A percentile compares a stretch with the other conserved stretches of the same genome.
Conservation (phyloP, 2,329 filamentous ascomycete genomes). For the Tolypocladium nubicola region DNA sequence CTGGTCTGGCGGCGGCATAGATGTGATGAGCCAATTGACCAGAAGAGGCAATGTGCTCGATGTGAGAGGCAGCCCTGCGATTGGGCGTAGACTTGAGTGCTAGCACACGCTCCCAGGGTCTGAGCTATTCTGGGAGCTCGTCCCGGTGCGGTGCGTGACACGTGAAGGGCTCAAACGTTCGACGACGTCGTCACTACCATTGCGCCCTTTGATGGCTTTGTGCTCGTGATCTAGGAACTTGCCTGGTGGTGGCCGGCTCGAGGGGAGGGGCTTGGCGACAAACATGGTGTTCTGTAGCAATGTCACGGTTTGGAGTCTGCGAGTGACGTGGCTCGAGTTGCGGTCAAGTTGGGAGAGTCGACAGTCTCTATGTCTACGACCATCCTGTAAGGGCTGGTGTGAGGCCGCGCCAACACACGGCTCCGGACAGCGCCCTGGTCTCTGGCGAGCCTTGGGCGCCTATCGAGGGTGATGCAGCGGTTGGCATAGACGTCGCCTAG, state of each 20-base stretch:
- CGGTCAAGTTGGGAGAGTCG: too few species aligned
- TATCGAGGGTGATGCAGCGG: background rate
- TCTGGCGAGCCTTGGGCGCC: background rate
- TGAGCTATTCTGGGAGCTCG: background rate
- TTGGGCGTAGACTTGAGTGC: background rate
- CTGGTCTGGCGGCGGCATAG: background rate
- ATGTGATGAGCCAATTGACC: background rate
- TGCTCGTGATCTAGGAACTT: background rate
- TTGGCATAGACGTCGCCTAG: background rate
- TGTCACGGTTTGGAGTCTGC: background rate
- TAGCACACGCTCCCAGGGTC: background rate
- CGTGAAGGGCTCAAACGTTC: background rate
- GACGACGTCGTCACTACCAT: background rate
- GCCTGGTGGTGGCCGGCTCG: background rate
- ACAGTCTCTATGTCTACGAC: too few species aligned
- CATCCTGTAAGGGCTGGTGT: background rate
- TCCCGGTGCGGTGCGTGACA: background rate
- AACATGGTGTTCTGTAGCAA: background rate
- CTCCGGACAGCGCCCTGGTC: background rate
- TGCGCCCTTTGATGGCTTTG: background rate
- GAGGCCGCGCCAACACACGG: background rate
- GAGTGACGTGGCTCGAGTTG: background rate
- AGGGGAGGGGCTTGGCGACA: background rate
- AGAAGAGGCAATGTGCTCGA: background rate
- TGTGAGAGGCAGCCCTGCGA: background rate